Conservation (phyloP, 2,329 filamentous ascomycete species). For the Xylaria sp. region DNA sequence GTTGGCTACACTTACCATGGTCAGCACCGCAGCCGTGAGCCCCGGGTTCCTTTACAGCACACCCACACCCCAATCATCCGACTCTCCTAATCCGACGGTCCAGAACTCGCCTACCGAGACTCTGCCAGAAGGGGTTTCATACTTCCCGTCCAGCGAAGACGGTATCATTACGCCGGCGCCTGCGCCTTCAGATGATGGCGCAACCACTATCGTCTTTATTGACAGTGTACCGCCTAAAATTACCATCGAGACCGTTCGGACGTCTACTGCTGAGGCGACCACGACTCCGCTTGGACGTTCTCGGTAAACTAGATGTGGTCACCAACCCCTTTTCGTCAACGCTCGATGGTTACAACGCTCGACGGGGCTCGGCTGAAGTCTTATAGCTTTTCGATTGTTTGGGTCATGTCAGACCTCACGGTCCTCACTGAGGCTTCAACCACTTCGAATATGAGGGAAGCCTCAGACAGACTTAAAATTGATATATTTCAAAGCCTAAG, state of each 20-base stretch:
- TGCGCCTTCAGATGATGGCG: background rate
- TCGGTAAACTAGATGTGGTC: background rate
- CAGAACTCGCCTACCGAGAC: background rate
- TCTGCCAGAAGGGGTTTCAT: background rate
- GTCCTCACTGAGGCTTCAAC: too few species aligned
- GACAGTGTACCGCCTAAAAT: slow-evolving; percentile 11
- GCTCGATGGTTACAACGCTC: background rate
- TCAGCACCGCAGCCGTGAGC: background rate
- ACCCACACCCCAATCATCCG: background rate
- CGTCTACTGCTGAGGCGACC: background rate
- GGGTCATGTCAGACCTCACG: background rate
- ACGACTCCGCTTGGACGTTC: background rate
- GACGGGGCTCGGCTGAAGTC: background rate
- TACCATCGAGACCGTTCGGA: slow-evolving; percentile 17
- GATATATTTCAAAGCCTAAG: too few species aligned
- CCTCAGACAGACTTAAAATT: background rate
- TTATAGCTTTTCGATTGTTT: background rate
- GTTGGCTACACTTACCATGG: background rate
- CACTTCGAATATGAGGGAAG: background rate
- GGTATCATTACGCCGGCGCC: slow-evolving; percentile 9
- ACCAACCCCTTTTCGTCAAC: background rate
- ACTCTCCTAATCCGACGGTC: background rate
- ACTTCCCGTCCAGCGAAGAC: background rate
- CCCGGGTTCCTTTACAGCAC: background rate
- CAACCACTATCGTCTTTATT: background rate